A percentile compares a stretch with the other conserved stretches of the same genome.
phyloP scores from a whole-genome alignment of 2,329 filamentous ascomycete genomes.

The Fusarium fracticaudum region DNA sequence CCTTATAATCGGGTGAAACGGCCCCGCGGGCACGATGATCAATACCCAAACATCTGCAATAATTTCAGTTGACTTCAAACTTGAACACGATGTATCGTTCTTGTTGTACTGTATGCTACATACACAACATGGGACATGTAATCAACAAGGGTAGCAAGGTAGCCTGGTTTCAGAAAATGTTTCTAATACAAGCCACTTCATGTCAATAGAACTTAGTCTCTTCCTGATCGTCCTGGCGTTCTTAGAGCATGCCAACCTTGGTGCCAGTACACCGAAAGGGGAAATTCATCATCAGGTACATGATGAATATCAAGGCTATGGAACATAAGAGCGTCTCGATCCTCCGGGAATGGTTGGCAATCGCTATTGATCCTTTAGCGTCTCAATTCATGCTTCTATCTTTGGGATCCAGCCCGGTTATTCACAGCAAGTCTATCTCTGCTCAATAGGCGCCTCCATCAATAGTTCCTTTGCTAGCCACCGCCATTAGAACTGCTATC shows the following conservation, averaged over 20 bases:
- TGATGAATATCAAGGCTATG: background rate
- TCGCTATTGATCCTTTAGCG: slow-evolving; percentile 14
- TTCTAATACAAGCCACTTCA: slow-evolving; percentile 12
- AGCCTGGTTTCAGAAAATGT: background rate
- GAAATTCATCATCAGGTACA: background rate
- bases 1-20: slow-evolving; percentile 1
- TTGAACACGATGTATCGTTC: background rate
- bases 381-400: slow-evolving; percentile 14
- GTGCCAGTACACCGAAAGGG: background rate
- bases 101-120: background rate
- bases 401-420: slow-evolving; percentile 23
- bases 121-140: background rate
- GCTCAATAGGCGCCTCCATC: slow-evolving; percentile 29
- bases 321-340: slow-evolving; percentile 8
- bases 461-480: background rate
- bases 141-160: background rate
- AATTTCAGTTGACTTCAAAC: background rate
- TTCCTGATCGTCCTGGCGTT: background rate
- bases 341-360: background rate
- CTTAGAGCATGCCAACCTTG: background rate
- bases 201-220: background rate
- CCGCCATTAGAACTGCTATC: slow-evolving; percentile 4
- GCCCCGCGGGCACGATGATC: background rate
- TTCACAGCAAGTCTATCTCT: slow-evolving; percentile 3
- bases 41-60: background rate